Evolutionary conservation across 192 early-diverging fungal genomes (phyloP), one percentile per base, ranked within the genome.

Genomic region (Rhizophagus clarus): DNA sequence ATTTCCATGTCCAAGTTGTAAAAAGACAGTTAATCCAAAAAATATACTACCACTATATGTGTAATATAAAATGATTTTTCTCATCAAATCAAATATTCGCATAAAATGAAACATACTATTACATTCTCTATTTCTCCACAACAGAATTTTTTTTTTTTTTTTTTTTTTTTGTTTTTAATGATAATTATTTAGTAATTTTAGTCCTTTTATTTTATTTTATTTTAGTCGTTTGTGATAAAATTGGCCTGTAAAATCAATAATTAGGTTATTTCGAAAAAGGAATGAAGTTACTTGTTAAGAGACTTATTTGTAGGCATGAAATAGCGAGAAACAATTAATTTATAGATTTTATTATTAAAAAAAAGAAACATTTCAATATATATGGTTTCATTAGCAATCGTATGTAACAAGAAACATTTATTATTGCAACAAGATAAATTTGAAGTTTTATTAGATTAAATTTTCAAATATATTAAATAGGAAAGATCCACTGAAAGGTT

Each of bases 31-130:
- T 24, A 70, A 70, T 7, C 20, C 68, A n/a, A 40, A 22, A n/a
- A n/a, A 15, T 37, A 70, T 40, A n/a, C 17, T 70, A 40, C 68
- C 31, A 70, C 42, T 70, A 40, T 70, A 70, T 70, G 68, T 70
- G n/a, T 70, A 70, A 40, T 42, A 20, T 45, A 12, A 45, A 45
- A 45, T 11, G 17, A 12, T 69, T 64, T 20, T 56, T 56, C 20
- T 17, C 15, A 56, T 56, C 17, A 4, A 40, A 51, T 51, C 49
- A 20, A 51, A 51, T 22, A 56, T 56, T 22, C 4, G 20, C 51
- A 22, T 56, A 17, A n/a, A 56, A 56, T 22, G 6, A 56, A 22
- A 7, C 17, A 15, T 5, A 56, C 3, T 49, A 49, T 49, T 15
- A 15, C 15, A 14, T 20, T 51, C 15, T 51, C 49, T 51, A 51